Evolutionary conservation across 1,284 basidiomycete genomes (phyloP).

Genomic region (Cutaneotrichosporon sp.): DNA sequence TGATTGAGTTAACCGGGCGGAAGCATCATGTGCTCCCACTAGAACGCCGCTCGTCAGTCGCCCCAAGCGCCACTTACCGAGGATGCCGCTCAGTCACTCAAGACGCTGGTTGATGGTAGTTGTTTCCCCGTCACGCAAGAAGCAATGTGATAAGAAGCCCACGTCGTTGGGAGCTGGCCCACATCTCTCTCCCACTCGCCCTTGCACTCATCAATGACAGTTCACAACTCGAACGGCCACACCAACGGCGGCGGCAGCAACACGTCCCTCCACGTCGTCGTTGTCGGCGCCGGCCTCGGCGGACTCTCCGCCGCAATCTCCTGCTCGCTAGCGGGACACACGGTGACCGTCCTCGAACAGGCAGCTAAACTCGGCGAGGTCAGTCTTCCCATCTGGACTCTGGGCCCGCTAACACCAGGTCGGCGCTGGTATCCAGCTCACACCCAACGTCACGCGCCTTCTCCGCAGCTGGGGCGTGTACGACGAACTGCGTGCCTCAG

Average conservation of each 20-base stretch:
- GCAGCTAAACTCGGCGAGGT: conserved; percentile 56
- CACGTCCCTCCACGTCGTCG: conserved; percentile 52
- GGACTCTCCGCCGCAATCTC: conserved; percentile 60
- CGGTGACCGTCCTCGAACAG: conserved; percentile 59
- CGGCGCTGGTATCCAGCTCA: conserved; percentile 59
- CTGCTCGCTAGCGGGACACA: conserved; percentile 58
- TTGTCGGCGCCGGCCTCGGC: conserved; percentile 59
- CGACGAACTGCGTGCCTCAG: conserved; percentile 53
- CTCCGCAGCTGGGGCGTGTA: conserved; percentile 60
- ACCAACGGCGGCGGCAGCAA: background rate
- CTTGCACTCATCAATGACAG: background rate
- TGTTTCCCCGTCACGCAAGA: no score
- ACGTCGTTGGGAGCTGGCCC: background rate
- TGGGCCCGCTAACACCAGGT: conserved; percentile 24
- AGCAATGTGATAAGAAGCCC: background rate
- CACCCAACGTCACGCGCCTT: conserved; percentile 58
- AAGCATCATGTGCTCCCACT: no score
- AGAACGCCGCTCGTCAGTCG: no score
- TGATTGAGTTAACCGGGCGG: no score
- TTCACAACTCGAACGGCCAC: background rate
- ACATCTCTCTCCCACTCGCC: background rate
- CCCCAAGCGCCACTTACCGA: no score
- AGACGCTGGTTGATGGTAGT: no score
- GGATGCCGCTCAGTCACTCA: no score
- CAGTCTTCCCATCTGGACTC: background rate